These are phyloP conservation scores for Sphaceloma murrayae DNA, from an alignment of 2,329 filamentous ascomycete species.

Conservation along the genomic window DNA sequence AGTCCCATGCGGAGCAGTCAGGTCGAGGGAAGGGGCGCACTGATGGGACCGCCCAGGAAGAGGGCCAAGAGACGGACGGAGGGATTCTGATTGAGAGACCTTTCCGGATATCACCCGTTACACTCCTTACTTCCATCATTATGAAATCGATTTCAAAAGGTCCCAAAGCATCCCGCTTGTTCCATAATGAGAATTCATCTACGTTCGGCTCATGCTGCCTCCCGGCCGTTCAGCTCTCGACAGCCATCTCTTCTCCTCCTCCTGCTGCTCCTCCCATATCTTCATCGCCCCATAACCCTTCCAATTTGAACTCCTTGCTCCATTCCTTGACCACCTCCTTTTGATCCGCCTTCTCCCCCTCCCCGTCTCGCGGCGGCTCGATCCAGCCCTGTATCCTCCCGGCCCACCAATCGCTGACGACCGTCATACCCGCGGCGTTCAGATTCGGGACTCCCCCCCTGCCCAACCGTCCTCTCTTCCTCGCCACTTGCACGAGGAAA, in stretches of 20 bases:
- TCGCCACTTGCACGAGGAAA: conserved; percentile 88
- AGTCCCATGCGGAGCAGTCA: conserved; percentile 25
- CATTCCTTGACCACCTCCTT: conserved; percentile 19
- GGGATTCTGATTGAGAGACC: too few species aligned
- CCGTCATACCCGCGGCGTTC: conserved; percentile 75
- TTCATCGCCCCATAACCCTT: conserved; percentile 77
- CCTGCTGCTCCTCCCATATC: conserved; percentile 18
- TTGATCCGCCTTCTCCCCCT: conserved; percentile 17
- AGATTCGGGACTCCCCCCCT: conserved; percentile 87
- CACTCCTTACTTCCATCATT: too few species aligned
- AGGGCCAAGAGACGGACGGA: conserved; percentile 37
- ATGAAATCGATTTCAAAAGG: too few species aligned
- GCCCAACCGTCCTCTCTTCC: conserved; percentile 81
- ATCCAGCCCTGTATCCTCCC: conserved; percentile 20
- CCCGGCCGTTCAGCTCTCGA: neutral
- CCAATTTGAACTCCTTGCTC: conserved; percentile 40
- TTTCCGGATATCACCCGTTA: too few species aligned
- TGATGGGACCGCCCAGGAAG: conserved; percentile 30
- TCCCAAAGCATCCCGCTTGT: neutral
- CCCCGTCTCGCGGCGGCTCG: conserved; percentile 16
- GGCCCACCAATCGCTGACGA: conserved; percentile 68
- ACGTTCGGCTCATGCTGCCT: neutral
- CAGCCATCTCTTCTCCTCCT: conserved; percentile 7
- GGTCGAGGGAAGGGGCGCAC: conserved; percentile 25
- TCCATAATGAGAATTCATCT: too few species aligned